A percentile compares a stretch with the other conserved stretches of the same genome.
Evolutionary conservation across 805 yeast species (phyloP).

Genomic region (Allodekkera sacchari): DNA sequence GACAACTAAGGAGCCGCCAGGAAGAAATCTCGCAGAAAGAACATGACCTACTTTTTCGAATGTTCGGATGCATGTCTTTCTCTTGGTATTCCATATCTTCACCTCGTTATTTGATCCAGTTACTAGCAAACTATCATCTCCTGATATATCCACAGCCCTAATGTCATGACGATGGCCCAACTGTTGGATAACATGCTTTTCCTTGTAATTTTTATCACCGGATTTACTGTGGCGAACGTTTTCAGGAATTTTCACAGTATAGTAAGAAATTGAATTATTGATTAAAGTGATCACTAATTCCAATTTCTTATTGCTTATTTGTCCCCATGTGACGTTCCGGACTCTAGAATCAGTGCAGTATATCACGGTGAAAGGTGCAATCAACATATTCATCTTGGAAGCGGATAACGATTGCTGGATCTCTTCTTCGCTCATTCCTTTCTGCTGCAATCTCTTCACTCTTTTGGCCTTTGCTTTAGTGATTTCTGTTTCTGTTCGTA

Average conservation of each 20-base stretch:
- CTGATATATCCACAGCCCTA: constrained; percentile 73
- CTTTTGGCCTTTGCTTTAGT: constrained; percentile 69
- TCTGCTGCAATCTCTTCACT: constrained; percentile 67
- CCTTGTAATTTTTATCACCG: constrained; percentile 31
- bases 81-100: constrained; percentile 79
- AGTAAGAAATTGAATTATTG: constrained; percentile 70
- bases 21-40: constrained; percentile 69
- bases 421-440: constrained; percentile 57
- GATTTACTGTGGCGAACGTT: constrained; percentile 41
- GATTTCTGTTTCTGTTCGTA: constrained; percentile 70
- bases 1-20: constrained; percentile 84
- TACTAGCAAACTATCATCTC: constrained; percentile 71
- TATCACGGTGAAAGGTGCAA: constrained; percentile 61
- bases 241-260: constrained; percentile 50
- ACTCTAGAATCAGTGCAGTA: constrained; percentile 55
- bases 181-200: constrained; percentile 54
- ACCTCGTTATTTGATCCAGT: constrained; percentile 87
- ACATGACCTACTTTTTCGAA: constrained; percentile 81
- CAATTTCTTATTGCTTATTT: constrained; percentile 35
- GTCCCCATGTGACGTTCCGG: constrained; percentile 60
- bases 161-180: constrained; percentile 89
- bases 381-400: constrained; percentile 44
- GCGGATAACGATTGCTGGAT: constrained; percentile 40
- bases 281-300: constrained; percentile 59
- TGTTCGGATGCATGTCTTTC: constrained; percentile 71